Evolutionary conservation across 2,329 filamentous ascomycete genomes (phyloP), one percentile per base, ranked within the genome.

Genomic region (Paraconiothyrium brasiliense): DNA sequence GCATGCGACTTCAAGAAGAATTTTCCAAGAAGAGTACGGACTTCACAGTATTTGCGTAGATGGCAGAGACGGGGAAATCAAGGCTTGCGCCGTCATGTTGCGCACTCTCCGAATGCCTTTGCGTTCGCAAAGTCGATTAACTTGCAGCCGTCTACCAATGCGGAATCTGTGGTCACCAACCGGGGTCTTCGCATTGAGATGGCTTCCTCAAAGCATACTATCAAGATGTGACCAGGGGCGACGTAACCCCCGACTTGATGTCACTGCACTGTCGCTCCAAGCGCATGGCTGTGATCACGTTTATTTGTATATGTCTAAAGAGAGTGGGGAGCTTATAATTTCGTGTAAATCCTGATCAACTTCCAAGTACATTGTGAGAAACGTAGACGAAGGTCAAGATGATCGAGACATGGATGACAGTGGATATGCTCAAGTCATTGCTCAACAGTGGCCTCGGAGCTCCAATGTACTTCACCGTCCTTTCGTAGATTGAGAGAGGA

Each of bases 1-100:
- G 64, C 22, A 35, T 35, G 4, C 37, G 60, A 9, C 47, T 67
- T 1, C 63, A 67, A 35, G 54, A 65, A 16, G 62, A 20, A 20
- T 20, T 67, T 14, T 35, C 65, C 5, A 54, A 54, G 14, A 46
- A 56, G 2, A 22, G 41, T 32, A 47, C 43, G n/a, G 57, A 63
- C 43, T 46, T 57, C 6, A 54, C 34, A 1, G 32, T 63, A 10
- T 60, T 60, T 30, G 57, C 57, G 7, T 63, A 52, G 57, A 22
- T 27, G 16, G 51, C 22, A 32, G n/a, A 48, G 24, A 48, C 9
- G 24, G 11, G 20, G 20, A 27, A 32, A 10, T 27, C 20, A 5
- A 13, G 37, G 37, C 14, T 11, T 44, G 1, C 57, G 51, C 20
- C 48, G 57, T 24, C 24, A 47, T 9, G 43, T 59, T 22, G 57